A percentile compares a stretch with the other conserved stretches of the same genome.
Evolutionary conservation across 2,329 filamentous ascomycete species (phyloP).

Genomic region (Fusarium nurragi): DNA sequence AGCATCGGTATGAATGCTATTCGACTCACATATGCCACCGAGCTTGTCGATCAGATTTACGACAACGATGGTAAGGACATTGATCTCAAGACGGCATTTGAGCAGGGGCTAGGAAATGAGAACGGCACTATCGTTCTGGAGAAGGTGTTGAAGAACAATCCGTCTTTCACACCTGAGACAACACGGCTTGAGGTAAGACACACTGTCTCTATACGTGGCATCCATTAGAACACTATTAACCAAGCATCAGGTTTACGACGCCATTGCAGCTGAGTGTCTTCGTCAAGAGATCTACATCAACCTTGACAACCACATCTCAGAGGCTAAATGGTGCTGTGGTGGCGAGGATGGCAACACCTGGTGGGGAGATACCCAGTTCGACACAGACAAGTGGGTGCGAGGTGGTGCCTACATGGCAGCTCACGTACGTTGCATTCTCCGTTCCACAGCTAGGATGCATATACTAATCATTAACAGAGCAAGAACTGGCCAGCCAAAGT

Average conservation of each 20-base stretch:
- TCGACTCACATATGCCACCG: constrained; percentile 69
- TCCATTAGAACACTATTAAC: background rate
- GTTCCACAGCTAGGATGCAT: accelerated
- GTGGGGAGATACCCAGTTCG: constrained; percentile 70
- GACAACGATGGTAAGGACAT: constrained; percentile 59
- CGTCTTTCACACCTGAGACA: constrained; percentile 62
- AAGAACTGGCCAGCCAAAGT: constrained; percentile 38
- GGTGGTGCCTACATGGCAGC: constrained; percentile 68
- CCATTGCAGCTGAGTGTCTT: constrained; percentile 65
- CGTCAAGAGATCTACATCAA: constrained; percentile 66
- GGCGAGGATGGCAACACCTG: constrained; percentile 65
- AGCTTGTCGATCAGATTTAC: constrained; percentile 70
- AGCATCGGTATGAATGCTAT: constrained; percentile 70
- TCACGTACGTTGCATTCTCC: constrained; percentile 54
- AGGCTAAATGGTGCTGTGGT: constrained; percentile 67
- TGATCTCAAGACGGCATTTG: constrained; percentile 56
- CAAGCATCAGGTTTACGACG: constrained; percentile 58
- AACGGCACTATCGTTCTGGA: constrained; percentile 63
- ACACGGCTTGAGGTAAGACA: constrained; percentile 60
- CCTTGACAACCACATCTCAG: constrained; percentile 70
- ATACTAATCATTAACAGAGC: background rate
- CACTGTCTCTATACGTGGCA: accelerated
- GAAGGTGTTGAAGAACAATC: constrained; percentile 66
- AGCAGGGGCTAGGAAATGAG: constrained; percentile 57
- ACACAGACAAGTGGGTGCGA: constrained; percentile 67